Base-by-base conservation (phyloP, 768 basidiomycete species). In the Phaffia australis region DNA sequence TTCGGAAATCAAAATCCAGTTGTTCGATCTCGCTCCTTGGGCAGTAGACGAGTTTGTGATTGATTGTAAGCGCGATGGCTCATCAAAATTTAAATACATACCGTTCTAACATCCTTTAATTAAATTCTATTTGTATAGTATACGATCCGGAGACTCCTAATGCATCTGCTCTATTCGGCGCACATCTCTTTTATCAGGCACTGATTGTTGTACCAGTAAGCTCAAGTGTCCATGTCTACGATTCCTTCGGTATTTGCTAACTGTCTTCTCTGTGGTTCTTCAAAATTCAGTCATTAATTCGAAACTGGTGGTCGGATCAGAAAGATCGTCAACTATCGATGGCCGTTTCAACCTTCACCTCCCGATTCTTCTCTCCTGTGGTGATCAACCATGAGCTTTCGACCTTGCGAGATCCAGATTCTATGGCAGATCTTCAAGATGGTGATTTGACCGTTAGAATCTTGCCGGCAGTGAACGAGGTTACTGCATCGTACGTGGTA, bases 111-210 rank as follows among this genome's bases (percentile, higher is more conserved):
- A 21, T 29, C 19, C 1, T 18, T 35, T n/a, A 27, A 29, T 63
- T 70, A 61, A 71, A 29, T 18, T 21, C 0, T 6, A 7, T 4
- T 50, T 63, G 6, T 14, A 21, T 32, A 77, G 75, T 74, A 25
- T 70, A 76, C 50, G 72, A 74, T 18, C 72, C 72, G 0, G 75
- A 64, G 70, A 71, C 32, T 48, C 71, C 18, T 56, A 72, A 19
- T 71, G 69, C 70, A 1, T 72, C 86, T 49, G 81, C 80, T 11
- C 79, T 93, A 5, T 78, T 97, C 7, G 84, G 88, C 3, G 89
- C 89, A 0, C 89, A 97, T 70, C 79, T 94, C 18, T 95, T 88
- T 76, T 92, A 93, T 74, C 87, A 89, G 30, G 83, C 90, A 0
- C 81, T 98, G 16, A 81, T 87, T 11, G 83, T 84, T 11, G 81